phyloP scores from a whole-genome alignment of 495 filamentous ascomycete genomes.

The Lindgomyces ingoldianus region DNA sequence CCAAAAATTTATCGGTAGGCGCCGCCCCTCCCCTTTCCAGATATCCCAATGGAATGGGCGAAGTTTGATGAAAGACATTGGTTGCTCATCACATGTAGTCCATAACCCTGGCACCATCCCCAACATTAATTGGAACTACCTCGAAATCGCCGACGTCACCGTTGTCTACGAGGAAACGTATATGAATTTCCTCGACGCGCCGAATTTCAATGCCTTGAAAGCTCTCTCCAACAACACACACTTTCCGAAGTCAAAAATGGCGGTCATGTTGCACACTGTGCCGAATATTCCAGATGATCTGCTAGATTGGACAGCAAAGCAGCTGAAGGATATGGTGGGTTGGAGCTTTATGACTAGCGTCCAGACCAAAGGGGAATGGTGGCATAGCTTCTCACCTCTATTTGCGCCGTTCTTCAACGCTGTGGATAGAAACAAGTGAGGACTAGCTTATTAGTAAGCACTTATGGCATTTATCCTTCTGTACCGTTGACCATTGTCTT shows the following conservation, averaged over 20 bases:
- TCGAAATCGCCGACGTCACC: conserved; percentile 30
- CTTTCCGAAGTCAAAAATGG: conserved; percentile 1
- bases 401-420: conserved; percentile 12
- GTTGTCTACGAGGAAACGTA: conserved; percentile 33
- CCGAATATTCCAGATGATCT: conserved; percentile 22
- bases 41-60: neutral
- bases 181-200: conserved; percentile 7
- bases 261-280: conserved; percentile 26
- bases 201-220: conserved; percentile 19
- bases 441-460: neutral
- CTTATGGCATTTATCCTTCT: neutral
- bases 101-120: conserved; percentile 31
- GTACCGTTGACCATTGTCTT: too few relatives aligned
- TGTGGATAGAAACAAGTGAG: conserved; percentile 12
- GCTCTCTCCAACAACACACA: neutral
- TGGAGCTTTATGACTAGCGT: conserved; percentile 19
- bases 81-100: conserved; percentile 2
- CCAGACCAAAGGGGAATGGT: conserved; percentile 11
- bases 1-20: conserved; percentile 23
- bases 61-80: too few relatives aligned
- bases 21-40: neutral
- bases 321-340: conserved; percentile 24
- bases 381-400: conserved; percentile 26
- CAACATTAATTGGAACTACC: conserved; percentile 27
- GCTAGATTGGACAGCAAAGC: conserved; percentile 19